A percentile compares a stretch with the other conserved stretches of the same genome.
These are phyloP conservation scores for Mrakia blollopis DNA, from an alignment of 768 basidiomycete genomes.

Conservation along the genomic window DNA sequence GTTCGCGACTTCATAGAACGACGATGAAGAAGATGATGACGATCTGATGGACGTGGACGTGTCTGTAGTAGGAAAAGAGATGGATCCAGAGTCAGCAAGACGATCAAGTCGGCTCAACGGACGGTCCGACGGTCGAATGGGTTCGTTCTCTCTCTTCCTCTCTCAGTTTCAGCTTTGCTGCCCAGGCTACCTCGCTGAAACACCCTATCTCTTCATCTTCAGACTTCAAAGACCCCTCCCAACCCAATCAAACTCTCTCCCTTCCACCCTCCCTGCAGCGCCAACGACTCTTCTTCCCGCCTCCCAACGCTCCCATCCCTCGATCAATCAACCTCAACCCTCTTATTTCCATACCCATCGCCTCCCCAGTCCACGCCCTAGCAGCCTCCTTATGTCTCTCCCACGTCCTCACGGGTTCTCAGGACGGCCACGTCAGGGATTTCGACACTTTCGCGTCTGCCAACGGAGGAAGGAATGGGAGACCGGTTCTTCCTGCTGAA, in stretches of 20 bases:
- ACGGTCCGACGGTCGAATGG: conserved; percentile 12
- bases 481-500: conserved; percentile 85
- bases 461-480: conserved; percentile 77
- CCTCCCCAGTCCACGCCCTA: conserved; percentile 79
- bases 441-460: conserved; percentile 86
- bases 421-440: conserved; percentile 87
- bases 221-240: neutral
- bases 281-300: conserved; percentile 41
- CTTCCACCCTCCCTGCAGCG: conserved; percentile 42
- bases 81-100: conserved; percentile 22
- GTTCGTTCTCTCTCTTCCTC: neutral
- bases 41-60: conserved; percentile 36
- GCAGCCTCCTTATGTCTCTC: conserved; percentile 80
- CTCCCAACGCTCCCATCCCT: conserved; percentile 35
- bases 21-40: conserved; percentile 35
- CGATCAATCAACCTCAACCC: conserved; percentile 81
- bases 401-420: conserved; percentile 81
- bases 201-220: conserved; percentile 1
- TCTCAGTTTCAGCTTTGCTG: neutral
- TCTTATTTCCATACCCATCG: conserved; percentile 84
- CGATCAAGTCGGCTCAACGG: conserved; percentile 16
- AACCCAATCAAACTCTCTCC: conserved; percentile 37
- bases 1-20: conserved; percentile 33
- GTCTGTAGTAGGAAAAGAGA: conserved; percentile 35
- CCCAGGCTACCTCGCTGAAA: neutral